Evolutionary conservation across 257 asterid species (phyloP).

Genomic region (Jaltomata sinuosa): DNA sequence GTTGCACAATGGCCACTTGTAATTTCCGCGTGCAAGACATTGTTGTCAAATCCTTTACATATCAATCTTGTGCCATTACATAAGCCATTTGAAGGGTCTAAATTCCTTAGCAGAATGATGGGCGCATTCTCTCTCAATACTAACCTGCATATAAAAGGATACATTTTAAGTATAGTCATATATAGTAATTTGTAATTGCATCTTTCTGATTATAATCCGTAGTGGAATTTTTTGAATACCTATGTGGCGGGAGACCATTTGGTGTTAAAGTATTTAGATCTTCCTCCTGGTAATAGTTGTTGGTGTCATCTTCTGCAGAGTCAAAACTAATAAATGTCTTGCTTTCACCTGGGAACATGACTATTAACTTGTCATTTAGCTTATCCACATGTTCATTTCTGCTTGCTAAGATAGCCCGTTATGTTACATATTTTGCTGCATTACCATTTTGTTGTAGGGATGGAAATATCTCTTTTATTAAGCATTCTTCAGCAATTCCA

Average conservation of each 20-base stretch:
- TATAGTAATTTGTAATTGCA: not conserved
- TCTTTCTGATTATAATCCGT: not conserved
- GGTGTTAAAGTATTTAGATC: no score
- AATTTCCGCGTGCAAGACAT: not conserved
- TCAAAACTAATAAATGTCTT: no score
- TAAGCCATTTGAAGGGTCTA: not conserved
- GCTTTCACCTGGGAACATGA: no score
- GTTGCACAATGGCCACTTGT: not conserved
- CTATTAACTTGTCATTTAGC: no score
- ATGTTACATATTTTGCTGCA: not conserved
- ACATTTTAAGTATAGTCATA: not conserved
- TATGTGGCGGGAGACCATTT: no score
- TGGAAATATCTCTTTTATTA: not conserved
- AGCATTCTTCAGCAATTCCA: not conserved
- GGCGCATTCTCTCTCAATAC: not conserved
- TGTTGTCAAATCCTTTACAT: no score
- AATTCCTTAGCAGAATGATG: not conserved
- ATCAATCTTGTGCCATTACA: not conserved
- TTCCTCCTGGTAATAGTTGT: no score
- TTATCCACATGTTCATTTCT: not conserved
- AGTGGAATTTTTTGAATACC: not conserved
- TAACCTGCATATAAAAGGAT: not conserved
- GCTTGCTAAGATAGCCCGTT: not conserved
- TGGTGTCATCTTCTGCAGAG: no score
- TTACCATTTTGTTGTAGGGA: not conserved